Evolutionary conservation across 768 basidiomycete species (phyloP).

Genomic region (Lentinus brumalis): DNA sequence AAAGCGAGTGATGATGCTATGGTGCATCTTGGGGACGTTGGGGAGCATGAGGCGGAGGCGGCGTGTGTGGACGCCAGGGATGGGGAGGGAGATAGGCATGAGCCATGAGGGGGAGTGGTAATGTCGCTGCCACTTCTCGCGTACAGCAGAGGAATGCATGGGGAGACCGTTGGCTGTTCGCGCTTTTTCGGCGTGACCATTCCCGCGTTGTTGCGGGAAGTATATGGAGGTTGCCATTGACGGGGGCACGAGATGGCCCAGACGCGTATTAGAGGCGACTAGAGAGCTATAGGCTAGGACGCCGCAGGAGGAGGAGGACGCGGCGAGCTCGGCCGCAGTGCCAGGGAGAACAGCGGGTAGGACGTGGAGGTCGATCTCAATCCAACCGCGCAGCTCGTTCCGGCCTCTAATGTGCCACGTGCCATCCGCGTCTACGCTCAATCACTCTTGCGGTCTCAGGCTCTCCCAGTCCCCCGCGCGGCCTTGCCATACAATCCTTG

Average conservation of each 20-base stretch:
- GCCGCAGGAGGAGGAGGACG: slow-evolving; percentile 6
- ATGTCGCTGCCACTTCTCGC: slow-evolving; percentile 64
- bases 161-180: slow-evolving; percentile 47
- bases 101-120: slow-evolving; percentile 54
- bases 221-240: slow-evolving; percentile 50
- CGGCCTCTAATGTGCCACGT: slow-evolving; percentile 10
- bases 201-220: slow-evolving; percentile 47
- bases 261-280: slow-evolving; percentile 24
- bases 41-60: slow-evolving; percentile 59
- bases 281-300: slow-evolving; percentile 20
- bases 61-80: slow-evolving; percentile 61
- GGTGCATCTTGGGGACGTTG: slow-evolving; percentile 63
- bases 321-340: neutral
- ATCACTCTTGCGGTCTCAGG: neutral
- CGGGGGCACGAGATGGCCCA: slow-evolving; percentile 20
- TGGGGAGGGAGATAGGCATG: slow-evolving; percentile 55
- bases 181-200: slow-evolving; percentile 47
- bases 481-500: neutral
- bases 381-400: slow-evolving; percentile 1
- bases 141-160: slow-evolving; percentile 56
- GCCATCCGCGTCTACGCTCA: neutral
- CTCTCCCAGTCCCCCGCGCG: neutral
- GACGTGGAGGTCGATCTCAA: slow-evolving; percentile 5
- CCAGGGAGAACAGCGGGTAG: neutral
- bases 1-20: slow-evolving; percentile 55